phyloP scores from a whole-genome alignment of 805 yeast genomes.

The Candida orba region DNA sequence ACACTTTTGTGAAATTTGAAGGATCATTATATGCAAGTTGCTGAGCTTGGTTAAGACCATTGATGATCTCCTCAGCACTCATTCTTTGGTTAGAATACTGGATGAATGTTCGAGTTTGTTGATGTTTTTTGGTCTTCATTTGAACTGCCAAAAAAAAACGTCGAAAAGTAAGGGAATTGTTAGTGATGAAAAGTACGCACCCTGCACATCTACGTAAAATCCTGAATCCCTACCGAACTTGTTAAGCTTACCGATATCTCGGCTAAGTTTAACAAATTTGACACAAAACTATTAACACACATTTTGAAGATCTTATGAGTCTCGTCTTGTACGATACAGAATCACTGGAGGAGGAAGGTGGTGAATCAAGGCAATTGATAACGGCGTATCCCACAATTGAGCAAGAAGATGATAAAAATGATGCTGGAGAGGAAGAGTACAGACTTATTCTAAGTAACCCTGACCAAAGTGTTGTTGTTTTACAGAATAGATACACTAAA shows the following conservation, averaged over 20 bases:
- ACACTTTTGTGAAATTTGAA: conserved; percentile 10
- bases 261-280: too few species aligned
- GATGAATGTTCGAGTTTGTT: background rate
- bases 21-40: conserved; percentile 11
- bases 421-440: background rate
- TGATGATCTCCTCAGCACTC: conserved; percentile 8
- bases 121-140: background rate
- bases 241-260: too few species aligned
- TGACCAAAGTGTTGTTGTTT: conserved; percentile 3
- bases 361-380: background rate
- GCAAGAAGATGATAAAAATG: too few species aligned
- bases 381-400: background rate
- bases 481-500: conserved; percentile 7
- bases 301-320: background rate
- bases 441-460: conserved; percentile 1
- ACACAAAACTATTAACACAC: conserved; percentile 1
- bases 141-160: background rate
- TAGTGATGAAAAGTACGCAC: conserved; percentile 1
- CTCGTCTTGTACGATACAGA: conserved; percentile 1
- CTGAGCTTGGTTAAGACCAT: conserved; percentile 15
- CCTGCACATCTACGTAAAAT: too few species aligned
- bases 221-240: too few species aligned
- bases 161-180: background rate
- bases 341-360: background rate
- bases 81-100: background rate